phyloP scores from a whole-genome alignment of 2,329 filamentous ascomycete species.

The Alternaria hordeiaustralica region DNA sequence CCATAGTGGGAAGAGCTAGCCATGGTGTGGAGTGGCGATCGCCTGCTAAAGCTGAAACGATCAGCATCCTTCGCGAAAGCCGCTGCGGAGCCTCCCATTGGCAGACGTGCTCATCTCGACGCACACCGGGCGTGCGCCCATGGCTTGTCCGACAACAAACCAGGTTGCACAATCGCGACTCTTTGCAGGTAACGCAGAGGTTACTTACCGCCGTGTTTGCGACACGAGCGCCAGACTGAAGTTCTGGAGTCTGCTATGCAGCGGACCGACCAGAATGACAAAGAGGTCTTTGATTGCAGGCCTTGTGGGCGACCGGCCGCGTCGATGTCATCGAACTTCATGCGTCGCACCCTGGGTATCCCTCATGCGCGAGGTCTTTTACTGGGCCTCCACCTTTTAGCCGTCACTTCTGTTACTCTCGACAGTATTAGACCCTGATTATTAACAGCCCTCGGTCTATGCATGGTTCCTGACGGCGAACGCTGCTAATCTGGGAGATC shows the following conservation, averaged over 20 bases:
- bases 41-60: conserved; percentile 33
- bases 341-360: conserved; percentile 20
- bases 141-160: conserved; percentile 21
- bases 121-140: conserved; percentile 16
- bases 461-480: background rate
- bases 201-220: conserved; percentile 27
- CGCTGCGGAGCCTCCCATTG: conserved; percentile 23
- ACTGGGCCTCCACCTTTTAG: conserved; percentile 20
- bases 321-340: conserved; percentile 21
- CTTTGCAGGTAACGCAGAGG: conserved; percentile 12
- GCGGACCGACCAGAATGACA: background rate
- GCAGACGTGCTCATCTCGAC: conserved; percentile 17
- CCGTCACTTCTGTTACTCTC: conserved; percentile 3
- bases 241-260: background rate
- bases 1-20: conserved; percentile 4
- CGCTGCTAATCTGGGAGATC: conserved; percentile 4
- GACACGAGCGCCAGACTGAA: conserved; percentile 18
- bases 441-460: conserved; percentile 2
- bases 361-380: conserved; percentile 27
- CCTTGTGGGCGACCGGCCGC: conserved; percentile 11
- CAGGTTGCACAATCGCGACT: conserved; percentile 13
- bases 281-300: conserved; percentile 23
- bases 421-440: conserved; percentile 10
- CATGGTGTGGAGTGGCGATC: conserved; percentile 27
- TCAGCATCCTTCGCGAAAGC: conserved; percentile 7